phyloP scores from a whole-genome alignment of 768 basidiomycete species.

The Trametes gibbosa region DNA sequence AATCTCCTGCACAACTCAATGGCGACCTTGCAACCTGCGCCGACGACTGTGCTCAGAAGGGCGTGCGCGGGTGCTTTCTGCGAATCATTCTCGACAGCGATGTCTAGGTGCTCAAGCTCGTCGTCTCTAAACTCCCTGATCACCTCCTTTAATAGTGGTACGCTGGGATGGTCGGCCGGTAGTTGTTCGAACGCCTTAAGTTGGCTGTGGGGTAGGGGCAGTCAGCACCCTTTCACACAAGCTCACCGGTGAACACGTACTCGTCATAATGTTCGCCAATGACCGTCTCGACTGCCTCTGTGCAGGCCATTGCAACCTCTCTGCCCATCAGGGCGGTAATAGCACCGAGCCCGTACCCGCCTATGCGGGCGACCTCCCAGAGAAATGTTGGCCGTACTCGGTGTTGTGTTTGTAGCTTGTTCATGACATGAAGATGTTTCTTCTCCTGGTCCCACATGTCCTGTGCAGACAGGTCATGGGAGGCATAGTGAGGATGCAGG shows the following conservation, averaged over 20 bases:
- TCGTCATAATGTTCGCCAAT: conserved; percentile 99
- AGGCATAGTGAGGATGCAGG: not conserved
- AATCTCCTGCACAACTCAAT: conserved; percentile 87
- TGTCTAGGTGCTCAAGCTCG: conserved; percentile 91
- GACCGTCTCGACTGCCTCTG: conserved; percentile 95
- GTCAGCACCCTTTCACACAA: not conserved
- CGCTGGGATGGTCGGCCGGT: conserved; percentile 69
- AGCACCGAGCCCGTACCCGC: conserved; percentile 84
- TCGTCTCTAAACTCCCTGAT: conserved; percentile 89
- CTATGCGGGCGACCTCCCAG: conserved; percentile 80
- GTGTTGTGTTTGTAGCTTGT: conserved; percentile 82
- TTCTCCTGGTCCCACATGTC: conserved; percentile 98
- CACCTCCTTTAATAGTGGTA: conserved; percentile 68
- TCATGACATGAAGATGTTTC: conserved; percentile 85
- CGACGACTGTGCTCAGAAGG: conserved; percentile 80
- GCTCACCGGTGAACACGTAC: conserved; percentile 46
- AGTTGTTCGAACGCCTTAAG: conserved; percentile 67
- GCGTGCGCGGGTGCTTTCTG: conserved; percentile 93
- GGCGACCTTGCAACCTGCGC: conserved; percentile 82
- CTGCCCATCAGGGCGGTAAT: conserved; percentile 84
- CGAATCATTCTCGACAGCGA: conserved; percentile 82
- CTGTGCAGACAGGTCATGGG: too few species aligned
- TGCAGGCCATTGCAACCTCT: conserved; percentile 97
- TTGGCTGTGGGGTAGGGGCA: conserved; percentile 52
- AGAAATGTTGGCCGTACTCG: conserved; percentile 79